These are phyloP conservation scores for Zostera marina DNA, from an alignment of 116 monocot genomes.

Conservation along the genomic window DNA sequence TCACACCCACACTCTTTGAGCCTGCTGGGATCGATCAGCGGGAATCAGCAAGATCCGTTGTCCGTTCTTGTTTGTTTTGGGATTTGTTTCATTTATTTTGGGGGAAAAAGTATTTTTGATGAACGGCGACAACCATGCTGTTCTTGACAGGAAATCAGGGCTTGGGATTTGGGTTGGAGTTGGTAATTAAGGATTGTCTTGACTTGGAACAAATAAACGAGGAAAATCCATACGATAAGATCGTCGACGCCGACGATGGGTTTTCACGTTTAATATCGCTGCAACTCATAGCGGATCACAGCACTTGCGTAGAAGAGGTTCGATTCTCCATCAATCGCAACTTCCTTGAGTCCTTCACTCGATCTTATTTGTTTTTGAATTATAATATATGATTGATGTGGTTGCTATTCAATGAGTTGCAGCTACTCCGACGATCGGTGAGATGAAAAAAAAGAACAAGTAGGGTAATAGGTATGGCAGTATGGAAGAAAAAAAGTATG, in stretches of 20 bases:
- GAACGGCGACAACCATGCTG: slow-evolving; percentile 76
- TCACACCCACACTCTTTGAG: too few relatives aligned
- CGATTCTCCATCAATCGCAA: background rate
- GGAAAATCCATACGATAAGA: slow-evolving; percentile 18
- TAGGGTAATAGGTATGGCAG: too few relatives aligned
- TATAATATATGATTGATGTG: background rate
- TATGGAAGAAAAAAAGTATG: too few relatives aligned
- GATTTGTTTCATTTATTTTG: too few relatives aligned
- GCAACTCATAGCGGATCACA: slow-evolving; percentile 79
- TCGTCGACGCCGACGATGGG: slow-evolving; percentile 10
- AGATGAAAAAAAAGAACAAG: too few relatives aligned
- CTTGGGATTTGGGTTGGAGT: slow-evolving; percentile 8
- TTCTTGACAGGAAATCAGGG: slow-evolving; percentile 26
- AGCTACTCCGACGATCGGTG: slow-evolving; percentile 77
- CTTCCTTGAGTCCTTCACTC: background rate
- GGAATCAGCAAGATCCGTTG: too few relatives aligned
- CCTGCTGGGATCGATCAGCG: too few relatives aligned
- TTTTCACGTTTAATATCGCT: slow-evolving; percentile 24
- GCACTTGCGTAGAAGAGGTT: slow-evolving; percentile 63
- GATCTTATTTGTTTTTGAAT: background rate
- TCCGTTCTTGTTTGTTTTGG: too few relatives aligned
- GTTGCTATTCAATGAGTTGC: too few relatives aligned
- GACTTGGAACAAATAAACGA: slow-evolving; percentile 30
- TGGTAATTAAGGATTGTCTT: slow-evolving; percentile 9
- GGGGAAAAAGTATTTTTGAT: slow-evolving; percentile 59